phyloP scores from a whole-genome alignment of 768 basidiomycete genomes.

The Sarcodon sp. region DNA sequence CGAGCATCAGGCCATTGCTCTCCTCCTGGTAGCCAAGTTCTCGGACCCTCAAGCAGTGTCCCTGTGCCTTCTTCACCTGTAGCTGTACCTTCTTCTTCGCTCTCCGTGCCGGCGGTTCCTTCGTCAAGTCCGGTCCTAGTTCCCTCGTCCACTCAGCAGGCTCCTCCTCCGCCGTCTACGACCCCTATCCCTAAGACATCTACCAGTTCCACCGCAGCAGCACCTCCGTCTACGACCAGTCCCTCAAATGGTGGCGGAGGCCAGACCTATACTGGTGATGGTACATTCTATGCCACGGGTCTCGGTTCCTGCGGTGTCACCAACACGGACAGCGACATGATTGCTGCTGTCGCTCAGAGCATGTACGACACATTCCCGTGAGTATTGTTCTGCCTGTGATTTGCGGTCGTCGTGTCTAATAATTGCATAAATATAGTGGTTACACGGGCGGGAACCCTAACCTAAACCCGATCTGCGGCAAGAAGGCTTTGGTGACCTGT shows the following conservation, averaged over 20 bases:
- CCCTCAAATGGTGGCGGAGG: not conserved
- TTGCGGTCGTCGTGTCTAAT: not conserved
- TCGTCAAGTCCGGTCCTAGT: slow-evolving; percentile 11
- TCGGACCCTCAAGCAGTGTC: too few relatives aligned
- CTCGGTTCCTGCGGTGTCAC: slow-evolving; percentile 52
- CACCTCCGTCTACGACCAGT: not conserved
- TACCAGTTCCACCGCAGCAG: slow-evolving; percentile 1
- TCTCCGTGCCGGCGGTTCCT: slow-evolving; percentile 1
- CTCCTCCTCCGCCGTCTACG: slow-evolving; percentile 11
- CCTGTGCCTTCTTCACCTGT: not conserved
- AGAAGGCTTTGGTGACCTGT: slow-evolving; percentile 33
- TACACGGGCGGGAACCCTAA: slow-evolving; percentile 56
- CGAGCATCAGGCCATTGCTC: slow-evolving; percentile 1
- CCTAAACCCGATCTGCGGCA: slow-evolving; percentile 58
- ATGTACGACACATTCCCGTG: slow-evolving; percentile 53
- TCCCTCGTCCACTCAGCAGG: slow-evolving; percentile 3
- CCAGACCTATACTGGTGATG: slow-evolving; percentile 10
- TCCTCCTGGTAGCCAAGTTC: too few relatives aligned
- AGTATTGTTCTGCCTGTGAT: slow-evolving; percentile 10
- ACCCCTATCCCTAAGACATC: slow-evolving; percentile 3
- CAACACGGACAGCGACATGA: slow-evolving; percentile 36
- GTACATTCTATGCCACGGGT: slow-evolving; percentile 46
- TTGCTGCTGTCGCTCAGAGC: slow-evolving; percentile 42
- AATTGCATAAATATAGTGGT: slow-evolving; percentile 22
- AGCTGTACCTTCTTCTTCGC: not conserved